Conservation (phyloP, 139 green algal genomes). For the Tetradesmus obliquus region DNA sequence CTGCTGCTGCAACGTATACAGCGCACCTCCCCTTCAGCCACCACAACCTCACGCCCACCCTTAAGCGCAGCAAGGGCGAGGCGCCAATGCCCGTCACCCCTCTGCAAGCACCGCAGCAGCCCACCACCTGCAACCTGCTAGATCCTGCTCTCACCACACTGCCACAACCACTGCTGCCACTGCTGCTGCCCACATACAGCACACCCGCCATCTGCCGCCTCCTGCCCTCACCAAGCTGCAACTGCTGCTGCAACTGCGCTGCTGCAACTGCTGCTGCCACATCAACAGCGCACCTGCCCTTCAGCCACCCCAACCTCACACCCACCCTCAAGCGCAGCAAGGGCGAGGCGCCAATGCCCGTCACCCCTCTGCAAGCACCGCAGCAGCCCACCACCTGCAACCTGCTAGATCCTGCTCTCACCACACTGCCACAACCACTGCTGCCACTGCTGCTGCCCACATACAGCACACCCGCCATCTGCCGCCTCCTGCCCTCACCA, state of each 20-base stretch:
- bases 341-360: constrained; percentile 6
- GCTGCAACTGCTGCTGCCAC: neutral
- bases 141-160: too few species aligned
- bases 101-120: neutral
- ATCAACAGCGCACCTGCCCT: constrained; percentile 26
- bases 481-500: too few species aligned
- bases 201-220: too few species aligned
- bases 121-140: too few species aligned
- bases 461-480: too few species aligned
- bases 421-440: too few species aligned
- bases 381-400: too few species aligned
- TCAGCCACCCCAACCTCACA: constrained; percentile 14
- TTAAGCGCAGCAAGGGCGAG: neutral
- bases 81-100: constrained; percentile 6
- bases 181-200: too few species aligned
- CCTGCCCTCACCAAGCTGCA: neutral
- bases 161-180: too few species aligned
- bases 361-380: neutral
- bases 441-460: too few species aligned
- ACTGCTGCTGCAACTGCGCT: neutral
- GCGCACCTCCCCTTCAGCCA: constrained; percentile 33
- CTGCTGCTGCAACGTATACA: neutral
- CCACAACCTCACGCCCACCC: neutral
- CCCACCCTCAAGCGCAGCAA: neutral
- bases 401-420: too few species aligned